Base-by-base conservation (phyloP, 805 yeast genomes). In the Barnettozyma populi region DNA sequence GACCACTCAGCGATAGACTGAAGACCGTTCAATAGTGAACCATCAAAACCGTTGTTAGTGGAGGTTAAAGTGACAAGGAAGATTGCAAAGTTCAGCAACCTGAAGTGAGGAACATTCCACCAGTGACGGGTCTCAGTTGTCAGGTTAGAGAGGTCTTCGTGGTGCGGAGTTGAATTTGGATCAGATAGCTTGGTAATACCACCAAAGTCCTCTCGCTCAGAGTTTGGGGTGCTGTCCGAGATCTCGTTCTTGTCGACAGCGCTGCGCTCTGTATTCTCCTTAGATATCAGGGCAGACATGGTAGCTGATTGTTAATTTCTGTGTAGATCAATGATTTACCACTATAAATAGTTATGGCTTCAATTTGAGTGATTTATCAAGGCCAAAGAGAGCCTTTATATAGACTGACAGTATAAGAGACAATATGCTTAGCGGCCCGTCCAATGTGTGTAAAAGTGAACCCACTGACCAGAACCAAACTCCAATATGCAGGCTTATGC, bases 1-100 rank as follows among this genome's bases (percentile, higher is more conserved):
- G 56, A 53, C 77, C 79, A 77, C 20, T 53, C 46, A 2, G 50
- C 41, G 48, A 74, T 60, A 7, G 75, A 61, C 51, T 77, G 80
- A 47, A 76, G 63, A 31, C 76, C 78, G 54, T 76, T 76, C 56
- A 76, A 60, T 71, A 76, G 65, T 16, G 73, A 69, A 45, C 74
- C 75, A 62, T 73, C 78, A 49, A 64, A 74, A 45, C 78, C 77
- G 46, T 60, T 69, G 53, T 71, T 73, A 38, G 78, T 69, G 4
- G 80, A 69, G 29, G 75, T 65, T 37, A 76, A 56, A 20, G 78
- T 68, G 48, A 70, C 65, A n/a, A 72, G 56, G 32, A 73, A 62
- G 37, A 76, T 57, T 6, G 65, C 59, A 38, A 63, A 54, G 43
- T 68, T 64, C 48, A 78, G 64, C 27, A 47, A 46, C 7, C 63